Conservation (phyloP, 2,329 filamentous ascomycete genomes). For the Bretziella fagacearum region DNA sequence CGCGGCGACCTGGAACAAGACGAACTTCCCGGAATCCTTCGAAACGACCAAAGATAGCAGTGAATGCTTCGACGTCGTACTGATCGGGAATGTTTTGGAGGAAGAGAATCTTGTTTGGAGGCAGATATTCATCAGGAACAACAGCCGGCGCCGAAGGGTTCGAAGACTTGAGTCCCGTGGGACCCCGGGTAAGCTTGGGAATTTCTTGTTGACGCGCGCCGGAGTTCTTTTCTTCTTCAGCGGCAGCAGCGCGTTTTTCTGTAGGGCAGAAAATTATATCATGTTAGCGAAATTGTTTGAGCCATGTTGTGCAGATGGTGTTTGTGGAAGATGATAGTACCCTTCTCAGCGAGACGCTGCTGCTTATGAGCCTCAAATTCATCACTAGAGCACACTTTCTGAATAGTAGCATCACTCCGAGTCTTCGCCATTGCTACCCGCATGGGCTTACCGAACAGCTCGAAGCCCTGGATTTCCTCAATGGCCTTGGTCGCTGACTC, state of each 20-base stretch:
- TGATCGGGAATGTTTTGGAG: conserved; percentile 82
- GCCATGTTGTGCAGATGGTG: too few species aligned
- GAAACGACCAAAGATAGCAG: conserved; percentile 69
- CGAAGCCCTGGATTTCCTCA: conserved; percentile 81
- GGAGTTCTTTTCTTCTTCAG: conserved; percentile 55
- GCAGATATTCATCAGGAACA: conserved; percentile 93
- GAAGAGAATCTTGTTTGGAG: conserved; percentile 93
- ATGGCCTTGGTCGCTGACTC: conserved; percentile 67
- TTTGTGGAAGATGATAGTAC: conserved; percentile 41
- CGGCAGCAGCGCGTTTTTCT: conserved; percentile 65
- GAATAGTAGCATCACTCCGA: conserved; percentile 73
- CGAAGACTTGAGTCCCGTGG: conserved; percentile 57
- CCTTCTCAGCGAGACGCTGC: conserved; percentile 72
- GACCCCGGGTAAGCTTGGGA: conserved; percentile 35
- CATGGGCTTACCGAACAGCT: conserved; percentile 85
- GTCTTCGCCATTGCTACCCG: conserved; percentile 65
- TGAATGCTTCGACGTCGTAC: conserved; percentile 64
- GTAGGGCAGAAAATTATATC: conserved; percentile 24
- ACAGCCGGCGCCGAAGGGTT: conserved; percentile 50
- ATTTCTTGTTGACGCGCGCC: conserved; percentile 39
- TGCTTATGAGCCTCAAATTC: conserved; percentile 79
- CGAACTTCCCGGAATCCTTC: conserved; percentile 90
- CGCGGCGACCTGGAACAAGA: conserved; percentile 66
- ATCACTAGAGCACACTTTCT: conserved; percentile 54
- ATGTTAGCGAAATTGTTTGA: background rate